These are phyloP conservation scores for Pulveroboletus sp. DNA, from an alignment of 1,284 basidiomycete genomes.

Conservation along the genomic window DNA sequence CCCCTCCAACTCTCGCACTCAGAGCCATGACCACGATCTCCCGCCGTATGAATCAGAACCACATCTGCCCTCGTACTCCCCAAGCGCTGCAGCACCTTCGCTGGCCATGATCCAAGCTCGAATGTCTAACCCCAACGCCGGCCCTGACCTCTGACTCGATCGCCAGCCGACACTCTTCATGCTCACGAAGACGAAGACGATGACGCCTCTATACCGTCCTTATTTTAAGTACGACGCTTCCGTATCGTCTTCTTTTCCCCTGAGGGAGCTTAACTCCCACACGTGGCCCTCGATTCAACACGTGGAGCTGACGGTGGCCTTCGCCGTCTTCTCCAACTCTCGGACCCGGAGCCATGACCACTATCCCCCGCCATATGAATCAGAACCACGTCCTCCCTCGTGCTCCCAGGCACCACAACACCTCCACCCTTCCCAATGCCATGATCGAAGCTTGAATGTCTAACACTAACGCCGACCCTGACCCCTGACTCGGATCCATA, in stretches of 20 bases:
- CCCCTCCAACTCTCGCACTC: background rate
- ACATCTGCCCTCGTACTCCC: constrained; percentile 13
- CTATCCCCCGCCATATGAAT: constrained; percentile 3
- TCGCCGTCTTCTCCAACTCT: background rate
- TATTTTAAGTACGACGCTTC: too few relatives aligned
- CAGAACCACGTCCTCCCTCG: constrained; percentile 6
- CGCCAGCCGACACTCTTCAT: background rate
- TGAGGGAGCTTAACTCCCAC: background rate
- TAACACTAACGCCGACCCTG: too few relatives aligned
- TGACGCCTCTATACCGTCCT: too few relatives aligned
- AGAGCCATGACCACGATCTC: background rate
- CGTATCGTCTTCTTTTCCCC: too few relatives aligned
- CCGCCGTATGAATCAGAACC: constrained; percentile 14
- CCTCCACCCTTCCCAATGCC: constrained; percentile 3
- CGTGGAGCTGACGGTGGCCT: constrained; percentile 4
- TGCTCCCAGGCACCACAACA: constrained; percentile 6
- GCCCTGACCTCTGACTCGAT: background rate
- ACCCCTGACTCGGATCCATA: background rate
- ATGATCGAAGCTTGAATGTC: background rate
- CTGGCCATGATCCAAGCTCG: background rate
- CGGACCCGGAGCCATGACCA: background rate
- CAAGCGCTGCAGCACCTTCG: background rate
- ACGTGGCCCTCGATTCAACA: background rate
- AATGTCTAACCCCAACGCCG: background rate
- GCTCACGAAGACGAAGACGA: too few relatives aligned